Percentiles rank a stretch among this genome's conserved stretches.
phyloP scores from a whole-genome alignment of 2,329 filamentous ascomycete genomes.

The Xylaria sp. region DNA sequence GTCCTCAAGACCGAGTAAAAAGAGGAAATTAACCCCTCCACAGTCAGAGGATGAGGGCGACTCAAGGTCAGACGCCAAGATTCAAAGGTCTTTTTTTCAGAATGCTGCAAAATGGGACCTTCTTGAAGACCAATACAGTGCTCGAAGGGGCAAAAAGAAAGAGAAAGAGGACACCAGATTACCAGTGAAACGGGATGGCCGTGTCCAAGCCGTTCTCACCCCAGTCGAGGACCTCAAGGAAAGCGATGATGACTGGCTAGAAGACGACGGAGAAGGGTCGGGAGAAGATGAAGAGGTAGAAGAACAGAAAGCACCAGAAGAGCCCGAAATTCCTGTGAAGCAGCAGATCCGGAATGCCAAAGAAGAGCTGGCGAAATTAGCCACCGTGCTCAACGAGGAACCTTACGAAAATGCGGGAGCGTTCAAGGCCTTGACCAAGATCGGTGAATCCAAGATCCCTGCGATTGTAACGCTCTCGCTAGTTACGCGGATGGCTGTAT shows the following conservation, averaged over 20 bases:
- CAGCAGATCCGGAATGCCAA: constrained; percentile 89
- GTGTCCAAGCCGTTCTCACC: constrained; percentile 69
- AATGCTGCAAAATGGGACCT: constrained; percentile 87
- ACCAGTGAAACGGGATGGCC: constrained; percentile 85
- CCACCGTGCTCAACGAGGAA: constrained; percentile 84
- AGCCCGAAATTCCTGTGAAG: constrained; percentile 75
- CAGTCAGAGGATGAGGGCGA: constrained; percentile 59
- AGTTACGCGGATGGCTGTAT: constrained; percentile 87
- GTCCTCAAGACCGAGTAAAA: constrained; percentile 64
- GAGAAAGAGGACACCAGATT: constrained; percentile 77
- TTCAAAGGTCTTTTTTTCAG: constrained; percentile 75
- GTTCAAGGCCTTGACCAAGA: constrained; percentile 80
- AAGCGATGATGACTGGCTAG: constrained; percentile 73
- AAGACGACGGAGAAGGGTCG: constrained; percentile 66
- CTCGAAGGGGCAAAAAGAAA: constrained; percentile 78
- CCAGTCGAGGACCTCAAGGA: constrained; percentile 69
- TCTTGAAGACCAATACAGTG: constrained; percentile 86
- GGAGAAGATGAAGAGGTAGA: constrained; percentile 54
- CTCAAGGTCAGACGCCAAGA: constrained; percentile 51
- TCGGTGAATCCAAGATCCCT: constrained; percentile 75
- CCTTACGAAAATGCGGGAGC: constrained; percentile 88
- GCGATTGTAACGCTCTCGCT: constrained; percentile 88
- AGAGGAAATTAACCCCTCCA: constrained; percentile 68
- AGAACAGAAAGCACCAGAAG: constrained; percentile 52
- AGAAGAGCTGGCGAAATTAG: constrained; percentile 89